Percentiles rank a stretch among this genome's conserved stretches.
phyloP scores from a whole-genome alignment of 1,284 basidiomycete species.

The Macrocystidia cucumis region DNA sequence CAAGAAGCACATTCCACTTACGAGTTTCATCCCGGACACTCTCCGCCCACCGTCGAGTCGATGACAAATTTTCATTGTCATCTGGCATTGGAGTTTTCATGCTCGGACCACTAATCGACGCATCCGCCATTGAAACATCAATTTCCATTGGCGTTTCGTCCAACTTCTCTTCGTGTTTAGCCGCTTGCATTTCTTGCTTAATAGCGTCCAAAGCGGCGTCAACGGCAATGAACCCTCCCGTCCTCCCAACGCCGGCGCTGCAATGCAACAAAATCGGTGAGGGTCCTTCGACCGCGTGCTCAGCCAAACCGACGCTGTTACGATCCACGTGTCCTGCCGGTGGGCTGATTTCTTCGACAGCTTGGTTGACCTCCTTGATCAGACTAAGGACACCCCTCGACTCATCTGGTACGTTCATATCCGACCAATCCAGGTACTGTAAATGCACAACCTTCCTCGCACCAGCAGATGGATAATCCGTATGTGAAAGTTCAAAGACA shows the following conservation, averaged over 20 bases:
- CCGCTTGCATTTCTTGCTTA: slow-evolving; percentile 45
- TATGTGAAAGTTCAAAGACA: slow-evolving; percentile 62
- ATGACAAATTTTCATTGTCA: slow-evolving; percentile 10
- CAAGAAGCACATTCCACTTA: too few relatives aligned
- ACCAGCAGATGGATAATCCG: slow-evolving; percentile 45
- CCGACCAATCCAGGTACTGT: slow-evolving; percentile 90
- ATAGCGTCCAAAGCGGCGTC: slow-evolving; percentile 82
- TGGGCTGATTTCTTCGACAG: slow-evolving; percentile 18
- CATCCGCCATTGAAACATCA: slow-evolving; percentile 1
- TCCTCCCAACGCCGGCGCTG: slow-evolving; percentile 88
- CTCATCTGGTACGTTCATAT: slow-evolving; percentile 87
- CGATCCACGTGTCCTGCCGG: neutral
- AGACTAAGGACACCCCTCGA: slow-evolving; percentile 68
- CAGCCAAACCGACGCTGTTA: slow-evolving; percentile 31
- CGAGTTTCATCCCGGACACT: slow-evolving; percentile 23
- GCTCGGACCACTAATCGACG: neutral
- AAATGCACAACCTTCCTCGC: slow-evolving; percentile 68
- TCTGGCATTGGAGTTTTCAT: slow-evolving; percentile 20
- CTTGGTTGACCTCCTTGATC: slow-evolving; percentile 55
- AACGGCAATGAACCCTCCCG: slow-evolving; percentile 86
- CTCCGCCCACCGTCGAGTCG: slow-evolving; percentile 26
- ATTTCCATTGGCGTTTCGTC: slow-evolving; percentile 1
- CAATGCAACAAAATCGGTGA: slow-evolving; percentile 70
- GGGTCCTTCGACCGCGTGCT: slow-evolving; percentile 33
- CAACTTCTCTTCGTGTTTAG: slow-evolving; percentile 3